These are phyloP conservation scores for Xerocomellus chrysenteron DNA, from an alignment of 768 basidiomycete species.

Conservation along the genomic window DNA sequence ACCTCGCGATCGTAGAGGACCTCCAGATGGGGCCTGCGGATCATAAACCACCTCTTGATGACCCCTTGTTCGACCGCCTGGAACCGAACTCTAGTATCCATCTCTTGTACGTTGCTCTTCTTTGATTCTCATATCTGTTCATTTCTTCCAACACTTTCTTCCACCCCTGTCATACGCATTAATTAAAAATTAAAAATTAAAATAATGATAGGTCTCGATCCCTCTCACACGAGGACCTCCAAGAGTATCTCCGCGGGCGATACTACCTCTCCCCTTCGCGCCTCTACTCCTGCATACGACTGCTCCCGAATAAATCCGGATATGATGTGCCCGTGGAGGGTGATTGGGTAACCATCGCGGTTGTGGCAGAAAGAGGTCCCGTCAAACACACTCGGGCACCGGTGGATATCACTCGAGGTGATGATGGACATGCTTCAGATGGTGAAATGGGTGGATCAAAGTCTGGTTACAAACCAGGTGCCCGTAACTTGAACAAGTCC, in stretches of 20 bases:
- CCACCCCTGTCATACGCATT: neutral
- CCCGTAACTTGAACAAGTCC: slow-evolving; percentile 16
- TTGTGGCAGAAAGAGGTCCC: slow-evolving; percentile 87
- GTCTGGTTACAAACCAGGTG: neutral
- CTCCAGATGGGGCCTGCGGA: slow-evolving; percentile 77
- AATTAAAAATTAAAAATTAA: slow-evolving; percentile 3
- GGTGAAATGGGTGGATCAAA: slow-evolving; percentile 18
- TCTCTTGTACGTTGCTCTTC: slow-evolving; percentile 57
- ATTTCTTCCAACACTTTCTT: neutral
- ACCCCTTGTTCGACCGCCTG: slow-evolving; percentile 71
- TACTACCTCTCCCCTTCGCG: slow-evolving; percentile 88
- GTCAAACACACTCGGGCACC: slow-evolving; percentile 72
- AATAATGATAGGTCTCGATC: slow-evolving; percentile 59
- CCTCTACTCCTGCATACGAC: slow-evolving; percentile 82
- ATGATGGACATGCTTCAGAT: slow-evolving; percentile 43
- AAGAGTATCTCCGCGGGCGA: slow-evolving; percentile 77
- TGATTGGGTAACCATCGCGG: slow-evolving; percentile 96
- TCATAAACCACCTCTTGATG: slow-evolving; percentile 66
- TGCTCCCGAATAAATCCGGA: slow-evolving; percentile 72
- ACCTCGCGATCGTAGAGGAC: slow-evolving; percentile 71
- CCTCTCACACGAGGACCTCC: slow-evolving; percentile 72
- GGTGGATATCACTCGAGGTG: slow-evolving; percentile 45
- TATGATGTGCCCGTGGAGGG: slow-evolving; percentile 91
- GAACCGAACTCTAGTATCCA: slow-evolving; percentile 93
- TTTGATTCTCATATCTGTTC: neutral